phyloP scores from a whole-genome alignment of 805 yeast genomes.

The Ogataea paraovalis region DNA sequence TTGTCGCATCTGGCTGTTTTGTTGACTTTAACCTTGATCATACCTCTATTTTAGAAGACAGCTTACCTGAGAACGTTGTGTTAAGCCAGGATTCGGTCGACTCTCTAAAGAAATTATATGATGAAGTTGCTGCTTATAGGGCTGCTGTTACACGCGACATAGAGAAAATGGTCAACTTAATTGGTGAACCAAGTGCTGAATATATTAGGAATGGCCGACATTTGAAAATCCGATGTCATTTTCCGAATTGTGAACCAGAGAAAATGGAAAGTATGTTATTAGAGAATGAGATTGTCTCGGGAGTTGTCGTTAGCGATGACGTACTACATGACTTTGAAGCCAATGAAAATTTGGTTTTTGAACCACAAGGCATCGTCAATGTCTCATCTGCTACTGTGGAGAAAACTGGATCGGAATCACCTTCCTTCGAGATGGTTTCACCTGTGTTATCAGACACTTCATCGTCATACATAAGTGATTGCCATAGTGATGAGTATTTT shows the following conservation, averaged over 20 bases:
- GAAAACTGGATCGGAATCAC: not conserved
- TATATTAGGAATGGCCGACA: constrained; percentile 38
- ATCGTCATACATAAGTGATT: not conserved
- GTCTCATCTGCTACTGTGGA: not conserved
- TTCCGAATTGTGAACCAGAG: constrained; percentile 63
- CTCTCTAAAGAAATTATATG: constrained; percentile 32
- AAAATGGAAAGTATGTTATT: constrained; percentile 53
- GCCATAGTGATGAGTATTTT: constrained; percentile 3
- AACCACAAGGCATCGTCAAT: not conserved
- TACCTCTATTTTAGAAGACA: constrained; percentile 3
- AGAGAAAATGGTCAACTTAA: constrained; percentile 18
- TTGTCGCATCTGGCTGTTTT: constrained; percentile 39
- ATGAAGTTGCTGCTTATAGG: constrained; percentile 10
- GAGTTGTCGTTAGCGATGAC: constrained; percentile 36
- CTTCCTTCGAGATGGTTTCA: not conserved
- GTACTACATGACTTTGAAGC: not conserved
- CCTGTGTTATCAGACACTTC: not conserved
- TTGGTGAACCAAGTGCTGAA: constrained; percentile 45
- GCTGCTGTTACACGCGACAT: constrained; percentile 20
- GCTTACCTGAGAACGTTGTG: constrained; percentile 32
- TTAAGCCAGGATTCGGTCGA: constrained; percentile 43
- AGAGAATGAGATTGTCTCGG: constrained; percentile 58
- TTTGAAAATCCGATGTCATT: constrained; percentile 44
- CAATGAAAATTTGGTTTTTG: no score
- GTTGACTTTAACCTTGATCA: constrained; percentile 53